phyloP scores from a whole-genome alignment of 2,329 filamentous ascomycete species.

The Rutstroemia sp. region DNA sequence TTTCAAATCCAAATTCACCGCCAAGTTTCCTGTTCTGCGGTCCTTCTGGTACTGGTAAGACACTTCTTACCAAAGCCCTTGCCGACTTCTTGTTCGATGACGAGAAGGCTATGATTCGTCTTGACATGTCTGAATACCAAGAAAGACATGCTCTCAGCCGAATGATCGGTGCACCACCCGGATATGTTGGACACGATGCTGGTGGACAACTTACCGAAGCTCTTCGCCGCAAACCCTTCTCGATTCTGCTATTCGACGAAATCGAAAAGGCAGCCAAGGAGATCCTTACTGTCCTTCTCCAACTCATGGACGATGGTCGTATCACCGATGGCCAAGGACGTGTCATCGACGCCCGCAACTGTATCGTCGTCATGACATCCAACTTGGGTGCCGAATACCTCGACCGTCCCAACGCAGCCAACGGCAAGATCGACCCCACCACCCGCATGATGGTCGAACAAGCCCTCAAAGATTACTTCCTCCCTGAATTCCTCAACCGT shows the following conservation, averaged over 20 bases:
- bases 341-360: constrained; percentile 92
- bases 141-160: constrained; percentile 90
- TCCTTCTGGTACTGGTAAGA: constrained; percentile 97
- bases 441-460: constrained; percentile 88
- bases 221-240: constrained; percentile 90
- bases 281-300: constrained; percentile 90
- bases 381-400: constrained; percentile 94
- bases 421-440: constrained; percentile 78
- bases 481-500: constrained; percentile 97
- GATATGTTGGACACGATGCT: constrained; percentile 93
- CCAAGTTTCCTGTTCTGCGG: constrained; percentile 98
- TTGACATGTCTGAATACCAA: constrained; percentile 99
- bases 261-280: constrained; percentile 99
- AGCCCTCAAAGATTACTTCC: constrained; percentile 87
- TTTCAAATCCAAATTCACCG: constrained; percentile 92
- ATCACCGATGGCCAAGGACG: constrained; percentile 98
- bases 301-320: constrained; percentile 98
- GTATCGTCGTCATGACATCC: constrained; percentile 98
- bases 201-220: constrained; percentile 94
- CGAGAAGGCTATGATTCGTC: constrained; percentile 93
- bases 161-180: constrained; percentile 96
- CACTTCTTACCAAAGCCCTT: constrained; percentile 89
- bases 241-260: constrained; percentile 94
- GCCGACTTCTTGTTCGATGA: constrained; percentile 99
- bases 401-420: constrained; percentile 66